These are phyloP conservation scores for Kodamaea leandrae DNA, from an alignment of 805 yeast species.

Conservation along the genomic window DNA sequence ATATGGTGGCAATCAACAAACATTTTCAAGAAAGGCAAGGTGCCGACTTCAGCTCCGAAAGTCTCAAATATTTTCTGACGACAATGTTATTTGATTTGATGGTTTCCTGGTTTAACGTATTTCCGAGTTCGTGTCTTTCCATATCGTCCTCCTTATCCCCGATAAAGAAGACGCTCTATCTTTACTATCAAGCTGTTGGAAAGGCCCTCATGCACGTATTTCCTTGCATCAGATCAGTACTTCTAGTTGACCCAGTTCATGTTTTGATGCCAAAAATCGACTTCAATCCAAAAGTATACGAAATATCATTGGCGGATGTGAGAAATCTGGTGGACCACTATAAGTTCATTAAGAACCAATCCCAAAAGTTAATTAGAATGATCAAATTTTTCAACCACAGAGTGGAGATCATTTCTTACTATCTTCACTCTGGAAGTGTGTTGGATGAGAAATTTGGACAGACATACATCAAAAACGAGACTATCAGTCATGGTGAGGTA, in stretches of 20 bases:
- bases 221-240: slow-evolving; percentile 33
- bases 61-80: slow-evolving; percentile 27
- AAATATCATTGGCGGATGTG: slow-evolving; percentile 8
- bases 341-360: slow-evolving; percentile 20
- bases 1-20: slow-evolving; percentile 24
- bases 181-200: slow-evolving; percentile 36
- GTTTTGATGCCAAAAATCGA: slow-evolving; percentile 33
- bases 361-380: slow-evolving; percentile 28
- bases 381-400: slow-evolving; percentile 35
- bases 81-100: slow-evolving; percentile 32
- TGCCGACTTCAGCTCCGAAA: slow-evolving; percentile 13
- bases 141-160: slow-evolving; percentile 28
- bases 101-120: slow-evolving; percentile 34
- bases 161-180: slow-evolving; percentile 30
- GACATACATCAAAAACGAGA: slow-evolving; percentile 14
- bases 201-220: slow-evolving; percentile 31
- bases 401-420: slow-evolving; percentile 24
- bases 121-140: slow-evolving; percentile 33
- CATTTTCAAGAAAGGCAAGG: slow-evolving; percentile 16
- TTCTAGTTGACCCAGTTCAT: slow-evolving; percentile 34
- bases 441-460: slow-evolving; percentile 14
- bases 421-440: slow-evolving; percentile 20
- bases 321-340: slow-evolving; percentile 16
- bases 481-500: slow-evolving; percentile 8
- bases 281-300: slow-evolving; percentile 21